Percentiles rank a stretch among this genome's conserved stretches.
These are phyloP conservation scores for Aureobasidium vineae DNA, from an alignment of 2,329 filamentous ascomycete species.

Conservation along the genomic window DNA sequence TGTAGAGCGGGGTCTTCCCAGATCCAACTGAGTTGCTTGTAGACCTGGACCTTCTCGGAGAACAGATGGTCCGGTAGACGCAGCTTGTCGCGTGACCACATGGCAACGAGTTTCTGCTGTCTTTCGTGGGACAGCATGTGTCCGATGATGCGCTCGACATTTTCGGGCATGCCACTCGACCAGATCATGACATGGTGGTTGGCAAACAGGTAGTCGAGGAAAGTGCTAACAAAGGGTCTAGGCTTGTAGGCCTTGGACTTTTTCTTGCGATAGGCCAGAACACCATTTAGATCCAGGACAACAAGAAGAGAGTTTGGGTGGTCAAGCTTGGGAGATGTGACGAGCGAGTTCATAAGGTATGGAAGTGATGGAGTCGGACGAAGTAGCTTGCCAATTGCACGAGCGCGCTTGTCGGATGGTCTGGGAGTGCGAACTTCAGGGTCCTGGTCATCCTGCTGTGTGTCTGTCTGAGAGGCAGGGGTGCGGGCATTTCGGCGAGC, in stretches of 20 bases:
- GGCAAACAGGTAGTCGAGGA: conserved; percentile 70
- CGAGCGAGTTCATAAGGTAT: conserved; percentile 3
- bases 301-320: conserved; percentile 60
- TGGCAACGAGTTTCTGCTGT: conserved; percentile 60
- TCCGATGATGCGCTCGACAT: conserved; percentile 66
- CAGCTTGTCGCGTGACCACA: conserved; percentile 78
- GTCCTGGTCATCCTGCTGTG: neutral
- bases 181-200: conserved; percentile 83
- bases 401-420: neutral
- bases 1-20: conserved; percentile 59
- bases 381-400: neutral
- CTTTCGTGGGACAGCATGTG: conserved; percentile 57
- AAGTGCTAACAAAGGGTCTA: conserved; percentile 65
- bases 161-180: conserved; percentile 77
- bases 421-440: conserved; percentile 7
- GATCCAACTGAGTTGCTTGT: conserved; percentile 74
- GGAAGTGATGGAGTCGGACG: neutral
- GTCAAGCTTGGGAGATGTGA: conserved; percentile 7
- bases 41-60: conserved; percentile 72
- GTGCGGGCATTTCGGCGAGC: neutral
- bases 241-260: conserved; percentile 39
- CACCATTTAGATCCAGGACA: conserved; percentile 91
- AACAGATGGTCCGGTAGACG: conserved; percentile 65
- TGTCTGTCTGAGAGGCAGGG: neutral
- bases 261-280: conserved; percentile 68